Percentiles rank a stretch among this genome's conserved stretches.
Evolutionary conservation across 2,329 filamentous ascomycete species (phyloP).

Genomic region (Talaromyces sp.): DNA sequence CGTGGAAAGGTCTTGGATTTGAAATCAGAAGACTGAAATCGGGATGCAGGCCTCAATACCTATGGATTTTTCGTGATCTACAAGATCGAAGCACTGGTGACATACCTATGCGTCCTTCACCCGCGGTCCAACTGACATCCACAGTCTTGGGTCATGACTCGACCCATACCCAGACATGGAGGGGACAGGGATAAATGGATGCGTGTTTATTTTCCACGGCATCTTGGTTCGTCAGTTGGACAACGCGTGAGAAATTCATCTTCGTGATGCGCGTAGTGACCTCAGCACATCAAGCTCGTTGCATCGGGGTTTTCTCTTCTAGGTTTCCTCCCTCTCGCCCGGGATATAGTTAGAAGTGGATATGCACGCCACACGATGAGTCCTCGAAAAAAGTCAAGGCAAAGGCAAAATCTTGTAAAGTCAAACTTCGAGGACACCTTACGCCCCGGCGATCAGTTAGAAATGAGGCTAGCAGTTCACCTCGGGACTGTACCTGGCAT

Average conservation of each 20-base stretch:
- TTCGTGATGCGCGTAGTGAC: not conserved
- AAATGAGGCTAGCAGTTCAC: slow-evolving; percentile 17
- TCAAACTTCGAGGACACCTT: not conserved
- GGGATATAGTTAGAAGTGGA: not conserved
- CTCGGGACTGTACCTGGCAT: slow-evolving; percentile 23
- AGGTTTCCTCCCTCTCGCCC: too few relatives aligned
- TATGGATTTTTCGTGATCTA: slow-evolving; percentile 3
- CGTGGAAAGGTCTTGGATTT: not conserved
- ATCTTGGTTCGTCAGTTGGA: not conserved
- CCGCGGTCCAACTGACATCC: not conserved
- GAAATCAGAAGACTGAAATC: not conserved
- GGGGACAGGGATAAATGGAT: not conserved
- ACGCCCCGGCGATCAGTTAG: slow-evolving; percentile 6
- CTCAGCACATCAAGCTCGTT: not conserved
- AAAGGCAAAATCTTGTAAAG: not conserved
- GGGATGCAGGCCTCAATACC: not conserved
- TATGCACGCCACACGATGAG: not conserved
- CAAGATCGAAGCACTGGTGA: slow-evolving; percentile 2
- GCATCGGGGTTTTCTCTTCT: not conserved
- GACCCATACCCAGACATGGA: not conserved
- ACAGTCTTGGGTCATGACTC: slow-evolving; percentile 1
- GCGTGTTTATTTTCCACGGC: not conserved
- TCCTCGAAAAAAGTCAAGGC: not conserved
- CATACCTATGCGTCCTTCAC: slow-evolving; percentile 7
- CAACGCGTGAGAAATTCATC: not conserved